Evolutionary conservation across 306 rosid species (phyloP).

Genomic region (Prunus armeniaca): DNA sequence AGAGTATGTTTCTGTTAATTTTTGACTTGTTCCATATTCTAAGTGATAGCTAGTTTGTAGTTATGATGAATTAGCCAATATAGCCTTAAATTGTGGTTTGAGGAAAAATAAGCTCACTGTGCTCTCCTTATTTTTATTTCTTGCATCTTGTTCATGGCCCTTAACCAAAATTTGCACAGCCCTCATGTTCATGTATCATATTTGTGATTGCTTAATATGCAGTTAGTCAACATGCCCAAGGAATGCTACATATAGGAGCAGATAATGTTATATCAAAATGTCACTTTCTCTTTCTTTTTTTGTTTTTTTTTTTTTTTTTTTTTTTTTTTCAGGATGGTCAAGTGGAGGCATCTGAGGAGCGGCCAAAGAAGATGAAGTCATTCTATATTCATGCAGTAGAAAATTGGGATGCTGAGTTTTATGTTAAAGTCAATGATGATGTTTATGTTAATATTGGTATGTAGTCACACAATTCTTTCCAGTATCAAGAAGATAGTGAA

Average conservation of each 20-base stretch:
- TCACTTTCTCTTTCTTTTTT: not conserved
- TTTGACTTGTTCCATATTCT: not conserved
- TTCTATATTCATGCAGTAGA: constrained; percentile 60
- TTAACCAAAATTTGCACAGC: not conserved
- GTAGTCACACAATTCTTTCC: constrained; percentile 33
- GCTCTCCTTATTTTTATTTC: not conserved
- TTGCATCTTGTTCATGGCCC: not conserved
- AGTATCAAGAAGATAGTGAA: constrained; percentile 8
- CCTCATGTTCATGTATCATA: not conserved
- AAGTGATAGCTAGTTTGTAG: not conserved
- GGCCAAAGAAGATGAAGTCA: constrained; percentile 43
- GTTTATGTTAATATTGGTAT: constrained; percentile 66
- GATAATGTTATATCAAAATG: not conserved
- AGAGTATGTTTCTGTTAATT: not conserved
- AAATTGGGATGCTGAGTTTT: constrained; percentile 64
- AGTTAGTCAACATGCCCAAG: not conserved
- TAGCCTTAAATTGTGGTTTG: not conserved
- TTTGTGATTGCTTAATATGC: not conserved
- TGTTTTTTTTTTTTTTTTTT: not conserved
- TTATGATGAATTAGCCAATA: not conserved
- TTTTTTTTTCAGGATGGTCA: constrained; percentile 51
- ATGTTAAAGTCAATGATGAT: constrained; percentile 69
- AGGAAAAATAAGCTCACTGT: not conserved
- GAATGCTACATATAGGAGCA: not conserved
- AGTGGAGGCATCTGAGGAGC: constrained; percentile 56